Percentiles rank a stretch among this genome's conserved stretches.
Conservation (phyloP, 768 basidiomycete species). For the Chlorophyllum brunneum region DNA sequence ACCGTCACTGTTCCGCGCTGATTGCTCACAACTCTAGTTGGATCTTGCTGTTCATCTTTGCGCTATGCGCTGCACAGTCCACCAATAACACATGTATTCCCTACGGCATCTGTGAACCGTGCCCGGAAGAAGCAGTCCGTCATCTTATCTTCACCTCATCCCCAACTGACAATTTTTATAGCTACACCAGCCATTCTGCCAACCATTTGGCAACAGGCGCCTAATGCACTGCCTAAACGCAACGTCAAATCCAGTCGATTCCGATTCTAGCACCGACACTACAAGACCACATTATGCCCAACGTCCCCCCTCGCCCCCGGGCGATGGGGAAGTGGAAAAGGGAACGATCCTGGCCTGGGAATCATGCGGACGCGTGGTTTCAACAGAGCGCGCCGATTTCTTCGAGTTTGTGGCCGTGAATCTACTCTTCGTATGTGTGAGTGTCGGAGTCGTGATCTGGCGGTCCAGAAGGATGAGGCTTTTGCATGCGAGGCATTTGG, state of each 20-base stretch:
- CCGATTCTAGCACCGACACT: neutral
- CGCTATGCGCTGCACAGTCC: neutral
- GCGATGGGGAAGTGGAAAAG: conserved; percentile 12
- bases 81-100: conserved; percentile 43
- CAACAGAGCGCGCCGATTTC: conserved; percentile 79
- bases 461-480: conserved; percentile 48
- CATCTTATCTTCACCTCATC: conserved; percentile 1
- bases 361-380: conserved; percentile 83
- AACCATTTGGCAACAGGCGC: conserved; percentile 92
- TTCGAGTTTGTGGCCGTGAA: conserved; percentile 91
- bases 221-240: conserved; percentile 74
- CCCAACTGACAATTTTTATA: conserved; percentile 24
- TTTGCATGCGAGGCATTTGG: conserved; percentile 71
- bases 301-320: conserved; percentile 16
- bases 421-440: conserved; percentile 61
- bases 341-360: conserved; percentile 86
- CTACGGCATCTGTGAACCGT: conserved; percentile 57
- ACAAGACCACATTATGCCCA: conserved; percentile 4
- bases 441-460: conserved; percentile 61
- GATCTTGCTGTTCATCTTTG: neutral
- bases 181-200: conserved; percentile 87
- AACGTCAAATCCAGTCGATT: conserved; percentile 12
- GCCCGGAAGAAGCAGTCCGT: conserved; percentile 59
- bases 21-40: neutral
- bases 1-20: neutral